phyloP scores from a whole-genome alignment of 495 filamentous ascomycete species.

The Copromyces sp. region DNA sequence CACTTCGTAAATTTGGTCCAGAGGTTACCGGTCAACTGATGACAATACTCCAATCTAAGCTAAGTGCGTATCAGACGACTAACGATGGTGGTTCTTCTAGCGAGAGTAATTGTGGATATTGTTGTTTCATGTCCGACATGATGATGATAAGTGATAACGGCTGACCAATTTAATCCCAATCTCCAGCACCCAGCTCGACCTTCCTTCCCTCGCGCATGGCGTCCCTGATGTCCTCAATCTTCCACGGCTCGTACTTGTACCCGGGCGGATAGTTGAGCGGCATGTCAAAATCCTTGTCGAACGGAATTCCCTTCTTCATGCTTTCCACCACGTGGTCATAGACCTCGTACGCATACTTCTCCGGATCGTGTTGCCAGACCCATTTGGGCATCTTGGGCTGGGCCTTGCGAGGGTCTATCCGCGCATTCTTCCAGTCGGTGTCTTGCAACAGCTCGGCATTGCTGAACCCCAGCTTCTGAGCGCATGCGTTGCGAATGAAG shows the following conservation, averaged over 20 bases:
- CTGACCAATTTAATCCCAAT: conserved; percentile 23
- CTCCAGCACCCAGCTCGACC: conserved; percentile 27
- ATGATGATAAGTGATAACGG: not conserved
- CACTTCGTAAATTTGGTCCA: too few relatives aligned
- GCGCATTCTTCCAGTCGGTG: conserved; percentile 46
- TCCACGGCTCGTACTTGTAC: conserved; percentile 38
- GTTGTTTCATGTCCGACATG: conserved; percentile 16
- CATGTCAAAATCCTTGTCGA: conserved; percentile 28
- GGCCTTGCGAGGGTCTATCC: conserved; percentile 37
- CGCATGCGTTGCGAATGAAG: conserved; percentile 45
- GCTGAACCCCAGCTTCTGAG: conserved; percentile 46
- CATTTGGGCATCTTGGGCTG: conserved; percentile 42
- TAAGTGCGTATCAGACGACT: conserved; percentile 28
- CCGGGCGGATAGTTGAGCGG: conserved; percentile 35
- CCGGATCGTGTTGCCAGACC: conserved; percentile 48
- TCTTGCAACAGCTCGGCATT: conserved; percentile 48
- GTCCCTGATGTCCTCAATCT: conserved; percentile 32
- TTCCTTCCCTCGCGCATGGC: conserved; percentile 26
- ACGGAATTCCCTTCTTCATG: conserved; percentile 27
- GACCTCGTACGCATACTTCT: conserved; percentile 45
- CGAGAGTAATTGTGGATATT: not conserved
- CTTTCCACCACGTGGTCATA: conserved; percentile 36
- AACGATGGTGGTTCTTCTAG: conserved; percentile 9
- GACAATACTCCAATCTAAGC: conserved; percentile 12
- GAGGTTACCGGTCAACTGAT: not conserved